Evolutionary conservation across 192 early-diverging fungal genomes (phyloP).

Genomic region (Physocladia obscura): DNA sequence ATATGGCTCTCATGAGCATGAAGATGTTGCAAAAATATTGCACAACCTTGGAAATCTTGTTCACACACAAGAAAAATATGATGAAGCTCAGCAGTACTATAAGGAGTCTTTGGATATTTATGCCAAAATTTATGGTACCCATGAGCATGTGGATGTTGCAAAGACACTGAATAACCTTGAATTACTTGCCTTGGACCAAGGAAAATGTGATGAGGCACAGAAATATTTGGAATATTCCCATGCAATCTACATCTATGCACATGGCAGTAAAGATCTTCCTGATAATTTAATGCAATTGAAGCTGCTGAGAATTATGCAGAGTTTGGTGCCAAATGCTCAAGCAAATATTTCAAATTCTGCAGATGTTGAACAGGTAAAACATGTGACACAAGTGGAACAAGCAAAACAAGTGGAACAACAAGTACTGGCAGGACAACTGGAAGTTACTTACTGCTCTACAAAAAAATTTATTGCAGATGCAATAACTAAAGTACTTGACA

Average conservation of each 20-base stretch:
- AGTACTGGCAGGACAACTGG: too few relatives aligned
- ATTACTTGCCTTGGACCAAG: conserved; percentile 12
- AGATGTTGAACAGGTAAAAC: too few relatives aligned
- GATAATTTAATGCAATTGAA: too few relatives aligned
- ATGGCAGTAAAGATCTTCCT: too few relatives aligned
- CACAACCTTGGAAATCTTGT: conserved; percentile 6
- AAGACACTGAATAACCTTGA: conserved; percentile 15
- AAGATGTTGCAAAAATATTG: conserved; percentile 21
- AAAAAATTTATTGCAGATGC: too few relatives aligned
- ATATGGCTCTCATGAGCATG: conserved; percentile 6
- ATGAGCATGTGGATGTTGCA: conserved; percentile 15
- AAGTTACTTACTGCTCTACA: too few relatives aligned
- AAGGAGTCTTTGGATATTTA: conserved; percentile 23
- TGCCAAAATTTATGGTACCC: conserved; percentile 22
- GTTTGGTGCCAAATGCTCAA: too few relatives aligned
- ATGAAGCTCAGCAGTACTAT: conserved; percentile 13
- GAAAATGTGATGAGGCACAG: not conserved
- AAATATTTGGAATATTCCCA: not conserved
- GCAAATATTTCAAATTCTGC: too few relatives aligned
- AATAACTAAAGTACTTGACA: too few relatives aligned
- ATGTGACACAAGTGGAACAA: too few relatives aligned
- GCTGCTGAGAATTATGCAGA: too few relatives aligned
- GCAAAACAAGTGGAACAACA: too few relatives aligned
- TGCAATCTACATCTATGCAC: not conserved
- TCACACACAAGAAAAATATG: conserved; percentile 1